Conservation (phyloP, 139 green algal genomes). For the Pleodorina starrii region DNA sequence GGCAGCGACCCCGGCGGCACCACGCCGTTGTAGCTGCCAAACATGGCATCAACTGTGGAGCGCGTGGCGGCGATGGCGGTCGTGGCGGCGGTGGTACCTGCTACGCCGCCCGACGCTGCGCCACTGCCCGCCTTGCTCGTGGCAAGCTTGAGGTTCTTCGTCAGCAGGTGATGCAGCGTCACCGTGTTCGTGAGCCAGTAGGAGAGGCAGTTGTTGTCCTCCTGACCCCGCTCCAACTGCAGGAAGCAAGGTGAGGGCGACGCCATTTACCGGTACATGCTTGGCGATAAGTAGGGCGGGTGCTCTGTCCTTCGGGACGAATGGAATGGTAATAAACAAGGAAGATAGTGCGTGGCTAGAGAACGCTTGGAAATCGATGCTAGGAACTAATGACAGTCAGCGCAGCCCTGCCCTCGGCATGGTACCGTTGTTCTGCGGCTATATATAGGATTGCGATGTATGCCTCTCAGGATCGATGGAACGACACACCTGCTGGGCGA, state of each 20-base stretch:
- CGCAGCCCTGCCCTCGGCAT: background rate
- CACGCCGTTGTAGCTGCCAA: slow-evolving; percentile 44
- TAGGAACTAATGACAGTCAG: background rate
- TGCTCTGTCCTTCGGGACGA: background rate
- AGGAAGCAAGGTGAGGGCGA: background rate
- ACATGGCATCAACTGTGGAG: slow-evolving; percentile 67
- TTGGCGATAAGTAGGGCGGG: background rate
- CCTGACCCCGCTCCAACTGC: slow-evolving; percentile 90
- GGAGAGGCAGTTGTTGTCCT: slow-evolving; percentile 90
- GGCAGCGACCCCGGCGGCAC: slow-evolving; percentile 33
- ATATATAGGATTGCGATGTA: background rate
- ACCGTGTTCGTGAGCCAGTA: slow-evolving; percentile 99
- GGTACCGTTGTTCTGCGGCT: background rate
- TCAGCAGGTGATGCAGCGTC: slow-evolving; percentile 96
- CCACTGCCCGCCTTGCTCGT: slow-evolving; percentile 78
- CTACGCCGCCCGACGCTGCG: background rate
- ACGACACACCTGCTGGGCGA: slow-evolving; percentile 70
- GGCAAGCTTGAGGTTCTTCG: slow-evolving; percentile 94
- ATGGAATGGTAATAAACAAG: background rate
- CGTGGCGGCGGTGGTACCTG: too few species aligned
- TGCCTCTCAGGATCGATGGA: background rate
- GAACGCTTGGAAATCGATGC: background rate
- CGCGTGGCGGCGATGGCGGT: slow-evolving; percentile 45
- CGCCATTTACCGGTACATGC: background rate
- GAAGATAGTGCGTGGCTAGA: background rate